Percentiles rank a stretch among this genome's conserved stretches.
These are phyloP conservation scores for Thymus mandschuricus DNA, from an alignment of 257 asterid species.

Conservation along the genomic window DNA sequence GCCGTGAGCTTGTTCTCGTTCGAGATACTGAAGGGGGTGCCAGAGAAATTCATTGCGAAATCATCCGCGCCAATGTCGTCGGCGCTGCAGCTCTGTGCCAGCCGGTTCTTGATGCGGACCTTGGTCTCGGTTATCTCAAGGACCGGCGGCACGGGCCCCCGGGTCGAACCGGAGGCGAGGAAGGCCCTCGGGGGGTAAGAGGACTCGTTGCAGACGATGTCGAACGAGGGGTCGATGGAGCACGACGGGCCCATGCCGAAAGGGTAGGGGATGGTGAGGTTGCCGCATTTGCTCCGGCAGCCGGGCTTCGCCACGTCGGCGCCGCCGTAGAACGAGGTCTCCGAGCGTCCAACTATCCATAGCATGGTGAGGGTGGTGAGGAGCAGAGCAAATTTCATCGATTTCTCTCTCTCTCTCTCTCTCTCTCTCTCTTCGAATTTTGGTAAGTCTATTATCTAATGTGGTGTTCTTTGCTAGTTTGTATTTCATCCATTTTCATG, in stretches of 20 bases:
- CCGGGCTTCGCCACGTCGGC: conserved; percentile 9
- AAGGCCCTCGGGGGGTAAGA: conserved; percentile 41
- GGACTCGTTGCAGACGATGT: conserved; percentile 33
- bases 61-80: background rate
- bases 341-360: background rate
- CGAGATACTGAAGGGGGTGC: conserved; percentile 42
- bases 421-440: background rate
- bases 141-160: background rate
- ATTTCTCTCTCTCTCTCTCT: background rate
- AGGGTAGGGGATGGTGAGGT: conserved; percentile 40
- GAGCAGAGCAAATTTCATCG: background rate
- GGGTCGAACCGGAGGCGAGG: background rate
- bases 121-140: conserved; percentile 33
- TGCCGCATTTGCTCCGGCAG: conserved; percentile 42
- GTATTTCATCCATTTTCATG: background rate
- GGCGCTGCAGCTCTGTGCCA: conserved; percentile 27
- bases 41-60: conserved; percentile 9
- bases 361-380: background rate
- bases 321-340: conserved; percentile 12
- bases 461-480: background rate
- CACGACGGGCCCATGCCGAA: conserved; percentile 37
- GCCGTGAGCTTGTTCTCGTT: conserved; percentile 37
- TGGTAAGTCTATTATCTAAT: background rate
- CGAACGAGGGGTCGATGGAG: conserved; percentile 31
- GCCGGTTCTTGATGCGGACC: conserved; percentile 29